A percentile compares a stretch with the other conserved stretches of the same genome.
Conservation (phyloP, 345 rosid genomes). For the Theobroma cacao region DNA sequence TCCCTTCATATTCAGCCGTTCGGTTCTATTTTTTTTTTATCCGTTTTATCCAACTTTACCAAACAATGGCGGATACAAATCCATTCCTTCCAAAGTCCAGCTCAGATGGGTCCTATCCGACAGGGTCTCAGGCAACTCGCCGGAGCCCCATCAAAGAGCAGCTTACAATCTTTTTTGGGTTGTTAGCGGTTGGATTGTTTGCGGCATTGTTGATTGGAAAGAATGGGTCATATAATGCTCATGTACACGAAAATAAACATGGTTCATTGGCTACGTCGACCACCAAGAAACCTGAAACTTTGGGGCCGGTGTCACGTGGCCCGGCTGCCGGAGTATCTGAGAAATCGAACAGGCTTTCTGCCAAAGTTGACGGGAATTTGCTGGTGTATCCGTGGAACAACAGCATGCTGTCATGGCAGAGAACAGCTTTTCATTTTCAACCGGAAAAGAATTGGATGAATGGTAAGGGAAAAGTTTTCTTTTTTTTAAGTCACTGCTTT, state of each 20-base stretch:
- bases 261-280: neutral
- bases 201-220: slow-evolving; percentile 19
- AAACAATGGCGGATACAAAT: slow-evolving; percentile 22
- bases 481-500: neutral
- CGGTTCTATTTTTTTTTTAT: neutral
- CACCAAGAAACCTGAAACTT: neutral
- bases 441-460: slow-evolving; percentile 98
- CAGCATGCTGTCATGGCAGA: slow-evolving; percentile 85
- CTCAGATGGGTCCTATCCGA: neutral
- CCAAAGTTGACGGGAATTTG: neutral
- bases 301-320: slow-evolving; percentile 41
- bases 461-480: slow-evolving; percentile 34
- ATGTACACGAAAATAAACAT: neutral
- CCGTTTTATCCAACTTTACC: neutral
- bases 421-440: slow-evolving; percentile 91
- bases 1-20: neutral
- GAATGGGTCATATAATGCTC: neutral
- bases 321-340: slow-evolving; percentile 67
- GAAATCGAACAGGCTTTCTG: slow-evolving; percentile 40
- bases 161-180: slow-evolving; percentile 22
- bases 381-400: slow-evolving; percentile 70
- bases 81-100: slow-evolving; percentile 17
- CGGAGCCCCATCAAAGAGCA: slow-evolving; percentile 24
- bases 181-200: slow-evolving; percentile 37
- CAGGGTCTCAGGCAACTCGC: slow-evolving; percentile 13